phyloP scores from a whole-genome alignment of 768 basidiomycete species.

The Macrolepiota dolichaula region DNA sequence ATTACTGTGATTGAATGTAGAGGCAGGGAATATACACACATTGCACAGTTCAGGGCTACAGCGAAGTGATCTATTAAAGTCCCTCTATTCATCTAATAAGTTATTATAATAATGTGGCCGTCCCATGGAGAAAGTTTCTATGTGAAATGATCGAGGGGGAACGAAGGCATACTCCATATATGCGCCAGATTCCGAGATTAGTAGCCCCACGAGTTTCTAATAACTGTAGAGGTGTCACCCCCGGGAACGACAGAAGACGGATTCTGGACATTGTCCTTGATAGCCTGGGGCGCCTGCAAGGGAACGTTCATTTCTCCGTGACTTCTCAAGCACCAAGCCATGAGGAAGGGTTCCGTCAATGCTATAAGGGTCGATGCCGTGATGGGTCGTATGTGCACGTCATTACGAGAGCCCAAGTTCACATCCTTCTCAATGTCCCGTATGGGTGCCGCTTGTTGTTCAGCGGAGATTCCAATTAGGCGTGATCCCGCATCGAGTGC shows the following conservation, averaged over 20 bases:
- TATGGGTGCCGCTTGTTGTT: not conserved
- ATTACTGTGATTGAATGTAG: not conserved
- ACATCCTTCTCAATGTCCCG: not conserved
- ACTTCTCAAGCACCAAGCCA: slow-evolving; percentile 31
- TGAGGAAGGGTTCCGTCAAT: slow-evolving; percentile 39
- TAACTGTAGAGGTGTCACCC: not conserved
- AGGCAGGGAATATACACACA: not conserved
- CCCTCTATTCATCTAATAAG: not conserved
- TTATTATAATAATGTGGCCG: not conserved
- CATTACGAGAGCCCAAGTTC: not conserved
- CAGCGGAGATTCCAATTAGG: not conserved
- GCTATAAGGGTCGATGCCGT: slow-evolving; percentile 39
- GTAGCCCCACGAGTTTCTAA: slow-evolving; percentile 1
- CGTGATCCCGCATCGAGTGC: not conserved
- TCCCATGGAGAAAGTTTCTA: not conserved
- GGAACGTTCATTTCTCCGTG: not conserved
- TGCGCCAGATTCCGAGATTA: not conserved
- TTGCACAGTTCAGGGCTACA: not conserved
- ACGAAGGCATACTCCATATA: not conserved
- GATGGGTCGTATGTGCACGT: slow-evolving; percentile 22
- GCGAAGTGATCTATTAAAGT: not conserved
- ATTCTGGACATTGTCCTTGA: not conserved
- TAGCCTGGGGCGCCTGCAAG: not conserved
- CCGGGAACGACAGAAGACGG: not conserved
- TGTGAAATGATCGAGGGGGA: not conserved